Conservation (phyloP, 208 protist species). For the Leishmania tarentolae region DNA sequence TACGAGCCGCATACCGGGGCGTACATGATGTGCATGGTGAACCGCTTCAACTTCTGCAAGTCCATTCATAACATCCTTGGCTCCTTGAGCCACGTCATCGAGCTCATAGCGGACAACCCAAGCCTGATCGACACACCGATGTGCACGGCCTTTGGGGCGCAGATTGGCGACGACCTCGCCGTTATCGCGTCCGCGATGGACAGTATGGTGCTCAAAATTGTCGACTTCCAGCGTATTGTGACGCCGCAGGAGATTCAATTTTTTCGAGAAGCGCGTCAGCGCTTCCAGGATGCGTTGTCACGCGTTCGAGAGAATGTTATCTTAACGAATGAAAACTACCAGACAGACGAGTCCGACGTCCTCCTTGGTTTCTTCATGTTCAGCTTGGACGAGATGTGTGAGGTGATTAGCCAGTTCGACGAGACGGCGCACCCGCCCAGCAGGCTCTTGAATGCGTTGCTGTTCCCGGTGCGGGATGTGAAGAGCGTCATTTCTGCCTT, state of each 20-base stretch:
- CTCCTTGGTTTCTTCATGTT: slow-evolving; percentile 92
- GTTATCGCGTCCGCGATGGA: slow-evolving; percentile 88
- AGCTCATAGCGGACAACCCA: slow-evolving; percentile 74
- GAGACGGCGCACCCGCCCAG: slow-evolving; percentile 53
- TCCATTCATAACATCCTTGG: slow-evolving; percentile 79
- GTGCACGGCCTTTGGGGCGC: slow-evolving; percentile 68
- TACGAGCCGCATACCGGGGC: slow-evolving; percentile 86
- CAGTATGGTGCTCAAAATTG: slow-evolving; percentile 91
- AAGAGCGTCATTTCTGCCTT: slow-evolving; percentile 69
- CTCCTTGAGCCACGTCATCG: slow-evolving; percentile 81
- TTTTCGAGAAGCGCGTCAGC: slow-evolving; percentile 75
- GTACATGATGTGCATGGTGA: slow-evolving; percentile 60
- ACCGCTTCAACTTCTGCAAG: slow-evolving; percentile 75
- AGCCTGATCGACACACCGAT: slow-evolving; percentile 77
- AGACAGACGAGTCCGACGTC: slow-evolving; percentile 89
- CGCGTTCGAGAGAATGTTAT: slow-evolving; percentile 87
- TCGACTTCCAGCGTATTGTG: slow-evolving; percentile 74
- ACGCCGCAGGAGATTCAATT: slow-evolving; percentile 70
- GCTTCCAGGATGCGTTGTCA: slow-evolving; percentile 86
- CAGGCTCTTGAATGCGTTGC: slow-evolving; percentile 48
- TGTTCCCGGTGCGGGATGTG: slow-evolving; percentile 61
- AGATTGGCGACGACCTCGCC: slow-evolving; percentile 77
- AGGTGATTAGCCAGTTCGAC: slow-evolving; percentile 78
- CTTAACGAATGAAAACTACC: slow-evolving; percentile 90
- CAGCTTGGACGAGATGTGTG: slow-evolving; percentile 87